Evolutionary conservation across 495 filamentous ascomycete species (phyloP).

Genomic region (Aspergillus nanangensis): DNA sequence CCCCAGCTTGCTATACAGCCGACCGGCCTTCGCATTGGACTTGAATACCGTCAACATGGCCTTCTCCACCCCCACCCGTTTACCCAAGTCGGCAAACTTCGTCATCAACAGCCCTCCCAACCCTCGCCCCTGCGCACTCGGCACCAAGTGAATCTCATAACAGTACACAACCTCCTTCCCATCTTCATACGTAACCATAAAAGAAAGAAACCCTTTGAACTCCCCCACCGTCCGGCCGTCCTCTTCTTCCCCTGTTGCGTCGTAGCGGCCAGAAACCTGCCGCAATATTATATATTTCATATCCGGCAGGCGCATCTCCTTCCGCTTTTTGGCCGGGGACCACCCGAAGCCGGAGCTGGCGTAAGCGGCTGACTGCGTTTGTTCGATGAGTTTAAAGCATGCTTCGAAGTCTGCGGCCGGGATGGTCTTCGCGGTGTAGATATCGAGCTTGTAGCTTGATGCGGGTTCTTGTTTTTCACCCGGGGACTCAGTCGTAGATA

Average conservation of each 20-base stretch:
- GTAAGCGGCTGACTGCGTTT: conserved; percentile 66
- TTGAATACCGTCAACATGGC: conserved; percentile 83
- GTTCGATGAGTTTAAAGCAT: conserved; percentile 68
- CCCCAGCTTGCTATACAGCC: conserved; percentile 66
- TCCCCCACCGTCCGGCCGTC: neutral
- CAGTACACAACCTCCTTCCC: conserved; percentile 71
- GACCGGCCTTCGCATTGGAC: conserved; percentile 54
- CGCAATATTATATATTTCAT: conserved; percentile 64
- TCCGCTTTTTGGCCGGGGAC: conserved; percentile 62
- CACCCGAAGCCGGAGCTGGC: conserved; percentile 60
- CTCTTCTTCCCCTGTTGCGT: conserved; percentile 3
- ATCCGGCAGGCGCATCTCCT: conserved; percentile 72
- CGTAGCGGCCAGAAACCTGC: conserved; percentile 8
- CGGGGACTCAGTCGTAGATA: neutral
- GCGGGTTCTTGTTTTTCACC: neutral
- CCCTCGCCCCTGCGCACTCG: conserved; percentile 44
- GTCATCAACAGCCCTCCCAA: conserved; percentile 38
- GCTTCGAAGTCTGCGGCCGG: conserved; percentile 48
- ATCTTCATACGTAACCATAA: conserved; percentile 82
- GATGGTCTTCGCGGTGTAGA: conserved; percentile 47
- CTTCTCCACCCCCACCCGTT: conserved; percentile 52
- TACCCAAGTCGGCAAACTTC: conserved; percentile 38
- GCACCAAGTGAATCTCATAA: conserved; percentile 79
- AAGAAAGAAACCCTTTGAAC: conserved; percentile 66
- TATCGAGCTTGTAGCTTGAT: conserved; percentile 11